These are phyloP conservation scores for Pseudogymnoascus sp. DNA, from an alignment of 2,329 filamentous ascomycete genomes.

Conservation along the genomic window DNA sequence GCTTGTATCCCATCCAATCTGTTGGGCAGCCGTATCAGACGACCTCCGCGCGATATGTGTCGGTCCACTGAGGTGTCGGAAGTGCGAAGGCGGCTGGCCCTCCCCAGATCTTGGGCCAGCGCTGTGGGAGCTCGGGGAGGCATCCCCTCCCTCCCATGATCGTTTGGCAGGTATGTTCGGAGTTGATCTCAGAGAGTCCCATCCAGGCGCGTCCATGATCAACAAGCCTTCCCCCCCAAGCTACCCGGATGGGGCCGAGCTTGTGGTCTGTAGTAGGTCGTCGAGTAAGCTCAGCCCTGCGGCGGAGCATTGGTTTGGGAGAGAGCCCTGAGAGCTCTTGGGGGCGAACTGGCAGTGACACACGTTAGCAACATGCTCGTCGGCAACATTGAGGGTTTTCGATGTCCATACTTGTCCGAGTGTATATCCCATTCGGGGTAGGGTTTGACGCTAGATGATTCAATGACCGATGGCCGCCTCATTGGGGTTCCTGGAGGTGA, in stretches of 20 bases:
- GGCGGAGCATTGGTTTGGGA: conserved; percentile 2
- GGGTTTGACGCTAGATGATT: background rate
- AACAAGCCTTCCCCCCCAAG: background rate
- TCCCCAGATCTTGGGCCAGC: background rate
- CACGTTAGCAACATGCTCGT: background rate
- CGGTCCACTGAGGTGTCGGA: background rate
- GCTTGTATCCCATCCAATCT: background rate
- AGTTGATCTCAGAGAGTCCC: conserved; percentile 6
- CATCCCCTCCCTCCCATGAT: background rate
- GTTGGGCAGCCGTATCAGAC: background rate
- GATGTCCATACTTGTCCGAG: background rate
- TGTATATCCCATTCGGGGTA: conserved; percentile 8
- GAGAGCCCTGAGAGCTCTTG: background rate
- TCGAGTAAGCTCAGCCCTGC: conserved; percentile 6
- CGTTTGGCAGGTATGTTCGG: conserved; percentile 4
- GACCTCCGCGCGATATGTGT: background rate
- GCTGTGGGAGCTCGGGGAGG: background rate
- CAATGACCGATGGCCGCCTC: background rate
- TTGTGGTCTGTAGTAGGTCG: conserved; percentile 1
- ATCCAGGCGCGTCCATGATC: conserved; percentile 6
- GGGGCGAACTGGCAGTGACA: background rate
- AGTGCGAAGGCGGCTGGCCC: background rate
- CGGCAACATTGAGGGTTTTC: conserved; percentile 1
- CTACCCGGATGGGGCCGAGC: conserved; percentile 1
- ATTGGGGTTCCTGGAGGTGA: background rate